Evolutionary conservation across 2,329 filamentous ascomycete genomes (phyloP), one percentile per base, ranked within the genome.

Genomic region (Aphanoascus verrucosus): DNA sequence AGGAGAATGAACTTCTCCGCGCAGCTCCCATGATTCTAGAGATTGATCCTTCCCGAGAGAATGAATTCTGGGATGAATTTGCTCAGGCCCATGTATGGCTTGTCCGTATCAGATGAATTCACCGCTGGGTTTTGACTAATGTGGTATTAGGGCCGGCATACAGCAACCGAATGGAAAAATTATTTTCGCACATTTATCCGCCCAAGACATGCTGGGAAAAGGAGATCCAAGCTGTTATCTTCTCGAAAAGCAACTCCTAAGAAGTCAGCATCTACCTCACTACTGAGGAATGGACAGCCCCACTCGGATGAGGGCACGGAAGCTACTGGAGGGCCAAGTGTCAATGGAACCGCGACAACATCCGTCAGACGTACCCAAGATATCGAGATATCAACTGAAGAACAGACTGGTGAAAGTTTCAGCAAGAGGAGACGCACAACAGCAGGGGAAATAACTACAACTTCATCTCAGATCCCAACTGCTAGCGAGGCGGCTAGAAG

Each of bases 51-150:
- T 45, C 54, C 17, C 49, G 43, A 11, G 57, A 59, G 17, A 49
- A 59, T 28, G 56, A 60, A 15, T 58, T 57, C 12, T 67, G 65
- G 64, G 34, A 40, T n/a, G 48, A 55, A 17, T 60, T 61, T 53
- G 64, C 61, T 7, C 42, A 57, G 37, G 40, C 54, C 19, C 54
- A 60, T 19, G 53, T 60, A 56, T 38, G 57, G 42, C 41, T 15
- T n/a, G 1, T 11, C 15, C 45, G 11, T 14, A 34, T 42, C 23
- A 47, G n/a, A 9, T 7, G 9, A 4, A 15, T 14, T 45, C 11
- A 9, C 14, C 14, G 7, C 11, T 28, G n/a, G 3, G 28, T 12
- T n/a, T 17, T 54, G 51, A 51, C 15, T 20, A 20, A 31, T 7
- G 14, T 12, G 5, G 5, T 40, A 28, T 15, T 31, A 57, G 56